Percentiles rank a stretch among this genome's conserved stretches.
phyloP scores from a whole-genome alignment of 768 basidiomycete genomes.

The Dentipellis fragilis region DNA sequence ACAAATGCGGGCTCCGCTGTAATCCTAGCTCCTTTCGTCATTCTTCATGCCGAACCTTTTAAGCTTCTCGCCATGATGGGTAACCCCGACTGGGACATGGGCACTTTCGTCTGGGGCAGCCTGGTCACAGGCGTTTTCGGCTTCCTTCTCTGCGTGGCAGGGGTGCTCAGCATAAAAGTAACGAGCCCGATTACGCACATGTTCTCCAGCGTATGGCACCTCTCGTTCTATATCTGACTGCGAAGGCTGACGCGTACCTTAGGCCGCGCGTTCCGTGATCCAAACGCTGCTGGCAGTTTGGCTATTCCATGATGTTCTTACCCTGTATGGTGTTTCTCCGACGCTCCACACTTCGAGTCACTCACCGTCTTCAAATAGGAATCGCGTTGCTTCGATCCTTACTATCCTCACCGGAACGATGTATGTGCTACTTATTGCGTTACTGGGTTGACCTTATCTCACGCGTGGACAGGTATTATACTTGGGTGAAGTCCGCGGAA shows the following conservation, averaged over 20 bases:
- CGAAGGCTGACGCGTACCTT: not conserved
- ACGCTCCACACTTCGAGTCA: not conserved
- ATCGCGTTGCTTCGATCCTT: slow-evolving; percentile 26
- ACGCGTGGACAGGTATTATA: slow-evolving; percentile 37
- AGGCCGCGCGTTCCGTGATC: slow-evolving; percentile 77
- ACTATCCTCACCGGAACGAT: slow-evolving; percentile 63
- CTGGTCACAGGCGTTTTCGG: slow-evolving; percentile 69
- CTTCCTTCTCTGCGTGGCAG: slow-evolving; percentile 72
- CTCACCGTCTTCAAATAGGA: slow-evolving; percentile 1
- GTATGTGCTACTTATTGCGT: slow-evolving; percentile 25
- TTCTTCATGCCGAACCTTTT: slow-evolving; percentile 44
- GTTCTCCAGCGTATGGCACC: slow-evolving; percentile 57
- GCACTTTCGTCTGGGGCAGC: slow-evolving; percentile 53
- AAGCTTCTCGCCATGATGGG: slow-evolving; percentile 30
- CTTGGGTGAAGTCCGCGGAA: slow-evolving; percentile 40
- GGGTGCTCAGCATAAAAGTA: slow-evolving; percentile 70
- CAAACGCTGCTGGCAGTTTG: slow-evolving; percentile 75
- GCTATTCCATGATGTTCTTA: slow-evolving; percentile 68
- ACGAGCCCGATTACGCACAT: slow-evolving; percentile 81
- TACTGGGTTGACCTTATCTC: not conserved
- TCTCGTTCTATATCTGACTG: not conserved
- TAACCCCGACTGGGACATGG: slow-evolving; percentile 36
- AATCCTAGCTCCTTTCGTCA: slow-evolving; percentile 52
- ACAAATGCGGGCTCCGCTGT: slow-evolving; percentile 62
- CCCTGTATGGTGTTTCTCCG: slow-evolving; percentile 37